A percentile compares a stretch with the other conserved stretches of the same genome.
Conservation (phyloP, 208 protist species). For the Tritrichomonas musculus region DNA sequence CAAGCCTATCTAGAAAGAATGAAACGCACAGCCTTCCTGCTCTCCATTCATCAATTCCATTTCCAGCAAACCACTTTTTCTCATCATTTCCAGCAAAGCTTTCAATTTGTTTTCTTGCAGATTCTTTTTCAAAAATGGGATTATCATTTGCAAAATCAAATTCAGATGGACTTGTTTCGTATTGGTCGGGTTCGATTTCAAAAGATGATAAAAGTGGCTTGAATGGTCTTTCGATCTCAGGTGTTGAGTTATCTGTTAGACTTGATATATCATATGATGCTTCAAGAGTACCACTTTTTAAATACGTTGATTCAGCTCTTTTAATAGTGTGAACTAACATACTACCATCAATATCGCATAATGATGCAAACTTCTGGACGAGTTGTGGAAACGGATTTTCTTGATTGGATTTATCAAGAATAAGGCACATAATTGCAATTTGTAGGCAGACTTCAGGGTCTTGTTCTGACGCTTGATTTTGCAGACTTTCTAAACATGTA, state of each 20-base stretch:
- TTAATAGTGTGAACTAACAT: background rate
- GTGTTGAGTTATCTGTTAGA: too few relatives aligned
- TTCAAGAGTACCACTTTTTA: too few relatives aligned
- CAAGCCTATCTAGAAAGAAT: background rate
- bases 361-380: background rate
- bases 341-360: background rate
- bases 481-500: background rate
- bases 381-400: background rate
- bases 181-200: too few relatives aligned
- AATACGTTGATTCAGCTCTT: background rate
- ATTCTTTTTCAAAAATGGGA: background rate
- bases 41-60: background rate
- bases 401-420: background rate
- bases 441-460: background rate
- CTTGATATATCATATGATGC: too few relatives aligned
- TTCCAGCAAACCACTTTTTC: background rate
- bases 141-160: too few relatives aligned
- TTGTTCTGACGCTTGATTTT: background rate
- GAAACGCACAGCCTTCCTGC: background rate
- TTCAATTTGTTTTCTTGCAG: background rate
- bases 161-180: too few relatives aligned
- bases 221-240: background rate
- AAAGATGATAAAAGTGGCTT: background rate
- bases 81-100: background rate
- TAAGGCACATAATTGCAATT: background rate